Evolutionary conservation across 257 asterid species (phyloP).

Genomic region (Nicotiana noctiflora): DNA sequence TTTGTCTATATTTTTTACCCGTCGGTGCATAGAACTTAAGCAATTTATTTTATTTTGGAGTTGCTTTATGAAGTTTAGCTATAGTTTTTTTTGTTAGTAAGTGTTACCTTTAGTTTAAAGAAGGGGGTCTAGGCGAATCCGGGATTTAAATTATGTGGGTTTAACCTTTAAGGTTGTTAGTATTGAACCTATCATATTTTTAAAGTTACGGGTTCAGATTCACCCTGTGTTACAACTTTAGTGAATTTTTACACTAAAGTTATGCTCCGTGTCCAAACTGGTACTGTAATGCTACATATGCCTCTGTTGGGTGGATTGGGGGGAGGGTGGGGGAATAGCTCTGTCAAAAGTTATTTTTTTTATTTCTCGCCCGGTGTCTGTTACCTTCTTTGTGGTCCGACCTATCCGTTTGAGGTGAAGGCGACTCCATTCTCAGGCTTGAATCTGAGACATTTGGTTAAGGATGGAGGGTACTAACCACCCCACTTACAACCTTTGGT

Average conservation of each 20-base stretch:
- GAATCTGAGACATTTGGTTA: not conserved
- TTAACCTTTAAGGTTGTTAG: too few species aligned
- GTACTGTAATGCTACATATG: too few species aligned
- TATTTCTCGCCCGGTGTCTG: too few species aligned
- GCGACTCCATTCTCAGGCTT: not conserved
- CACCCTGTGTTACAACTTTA: too few species aligned
- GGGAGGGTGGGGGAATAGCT: not conserved
- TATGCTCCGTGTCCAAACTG: too few species aligned
- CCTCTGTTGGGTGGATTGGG: not conserved
- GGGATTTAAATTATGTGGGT: too few species aligned
- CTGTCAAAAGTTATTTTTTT: not conserved
- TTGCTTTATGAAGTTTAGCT: not conserved
- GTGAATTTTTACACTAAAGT: too few species aligned
- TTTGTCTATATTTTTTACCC: too few species aligned
- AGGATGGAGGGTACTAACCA: not conserved
- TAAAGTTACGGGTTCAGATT: too few species aligned
- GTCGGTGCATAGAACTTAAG: not conserved
- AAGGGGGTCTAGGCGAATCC: too few species aligned
- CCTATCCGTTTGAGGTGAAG: not conserved
- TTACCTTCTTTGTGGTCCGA: not conserved
- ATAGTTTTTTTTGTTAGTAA: not conserved
- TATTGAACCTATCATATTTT: too few species aligned
- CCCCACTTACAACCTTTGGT: not conserved
- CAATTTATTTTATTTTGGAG: not conserved
- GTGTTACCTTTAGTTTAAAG: not conserved